Evolutionary conservation across 1,284 basidiomycete genomes (phyloP).

Genomic region (Pseudomicrostroma phylloplanum): DNA sequence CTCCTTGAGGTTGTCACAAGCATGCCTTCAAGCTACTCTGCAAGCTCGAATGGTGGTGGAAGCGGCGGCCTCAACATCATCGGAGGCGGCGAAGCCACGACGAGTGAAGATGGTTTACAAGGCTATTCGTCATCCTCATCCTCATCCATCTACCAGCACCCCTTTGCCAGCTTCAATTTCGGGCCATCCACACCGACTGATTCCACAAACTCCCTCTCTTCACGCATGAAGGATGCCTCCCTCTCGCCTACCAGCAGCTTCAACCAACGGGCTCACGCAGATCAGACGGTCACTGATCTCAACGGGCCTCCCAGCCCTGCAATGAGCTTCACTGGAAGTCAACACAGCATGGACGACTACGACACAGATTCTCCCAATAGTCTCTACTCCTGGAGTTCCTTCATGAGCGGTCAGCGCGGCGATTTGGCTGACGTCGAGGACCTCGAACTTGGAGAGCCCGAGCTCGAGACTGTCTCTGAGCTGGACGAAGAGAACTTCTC

Average conservation of each 20-base stretch:
- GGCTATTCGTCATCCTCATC: slow-evolving; percentile 5
- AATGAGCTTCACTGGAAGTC: slow-evolving; percentile 10
- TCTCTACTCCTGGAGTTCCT: slow-evolving; percentile 37
- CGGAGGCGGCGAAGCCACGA: neutral
- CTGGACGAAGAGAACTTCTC: slow-evolving; percentile 40
- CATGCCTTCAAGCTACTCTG: too few species aligned
- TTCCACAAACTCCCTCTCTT: neutral
- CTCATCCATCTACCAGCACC: slow-evolving; percentile 5
- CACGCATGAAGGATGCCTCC: neutral
- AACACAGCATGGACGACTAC: slow-evolving; percentile 14
- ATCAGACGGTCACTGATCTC: neutral
- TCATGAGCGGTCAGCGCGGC: slow-evolving; percentile 26
- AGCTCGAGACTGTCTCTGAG: slow-evolving; percentile 43
- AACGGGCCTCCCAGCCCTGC: slow-evolving; percentile 6
- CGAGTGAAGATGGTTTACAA: neutral
- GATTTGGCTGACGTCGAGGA: slow-evolving; percentile 47
- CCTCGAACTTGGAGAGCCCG: slow-evolving; percentile 37
- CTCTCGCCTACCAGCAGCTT: neutral
- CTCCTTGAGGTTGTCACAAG: too few species aligned
- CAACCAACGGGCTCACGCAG: neutral
- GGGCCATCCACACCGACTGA: neutral
- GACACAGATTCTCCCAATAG: slow-evolving; percentile 33
- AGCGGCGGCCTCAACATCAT: too few species aligned
- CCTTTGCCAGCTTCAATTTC: slow-evolving; percentile 8
- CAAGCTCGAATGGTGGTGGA: too few species aligned